Conservation (phyloP, 1,284 basidiomycete genomes). For the Pascua guehoae region DNA sequence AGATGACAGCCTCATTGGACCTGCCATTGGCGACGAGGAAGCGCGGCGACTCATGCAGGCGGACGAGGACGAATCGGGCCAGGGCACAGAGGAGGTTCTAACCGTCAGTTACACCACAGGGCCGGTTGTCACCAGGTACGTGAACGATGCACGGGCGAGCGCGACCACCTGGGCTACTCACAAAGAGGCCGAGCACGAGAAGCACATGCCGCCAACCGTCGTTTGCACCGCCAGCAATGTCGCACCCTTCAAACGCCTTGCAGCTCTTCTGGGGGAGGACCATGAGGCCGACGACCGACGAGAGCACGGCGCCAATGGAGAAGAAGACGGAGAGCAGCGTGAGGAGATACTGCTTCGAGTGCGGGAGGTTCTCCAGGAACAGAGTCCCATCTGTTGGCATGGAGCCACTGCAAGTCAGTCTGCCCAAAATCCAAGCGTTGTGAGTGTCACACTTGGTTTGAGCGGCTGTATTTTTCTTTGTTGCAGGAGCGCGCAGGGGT, state of each 20-base stretch:
- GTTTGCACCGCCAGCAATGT: conserved; percentile 62
- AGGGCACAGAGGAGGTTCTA: conserved; percentile 84
- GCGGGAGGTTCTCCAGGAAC: conserved; percentile 89
- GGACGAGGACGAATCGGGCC: conserved; percentile 81
- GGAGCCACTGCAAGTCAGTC: conserved; percentile 54
- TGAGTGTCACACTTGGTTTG: too few relatives aligned
- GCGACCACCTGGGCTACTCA: conserved; percentile 47
- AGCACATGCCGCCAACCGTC: conserved; percentile 83
- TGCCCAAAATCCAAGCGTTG: too few relatives aligned
- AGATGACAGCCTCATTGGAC: conserved; percentile 72
- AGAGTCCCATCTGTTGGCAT: conserved; percentile 97
- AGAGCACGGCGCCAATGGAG: conserved; percentile 80
- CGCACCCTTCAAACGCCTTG: conserved; percentile 43
- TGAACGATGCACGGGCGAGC: not conserved
- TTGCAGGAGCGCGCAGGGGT: too few relatives aligned
- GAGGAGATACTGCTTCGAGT: conserved; percentile 83
- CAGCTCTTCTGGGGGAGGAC: conserved; percentile 78
- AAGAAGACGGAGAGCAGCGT: conserved; percentile 96
- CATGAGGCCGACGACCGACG: conserved; percentile 71
- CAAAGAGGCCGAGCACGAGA: conserved; percentile 65
- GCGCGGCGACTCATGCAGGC: conserved; percentile 86
- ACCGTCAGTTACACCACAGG: conserved; percentile 3
- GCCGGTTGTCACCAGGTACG: not conserved
- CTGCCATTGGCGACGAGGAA: conserved; percentile 82
- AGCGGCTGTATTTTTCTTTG: too few relatives aligned